Evolutionary conservation across 257 asterid species (phyloP), one percentile per base, ranked within the genome.

Genomic region (Solanum phureja): DNA sequence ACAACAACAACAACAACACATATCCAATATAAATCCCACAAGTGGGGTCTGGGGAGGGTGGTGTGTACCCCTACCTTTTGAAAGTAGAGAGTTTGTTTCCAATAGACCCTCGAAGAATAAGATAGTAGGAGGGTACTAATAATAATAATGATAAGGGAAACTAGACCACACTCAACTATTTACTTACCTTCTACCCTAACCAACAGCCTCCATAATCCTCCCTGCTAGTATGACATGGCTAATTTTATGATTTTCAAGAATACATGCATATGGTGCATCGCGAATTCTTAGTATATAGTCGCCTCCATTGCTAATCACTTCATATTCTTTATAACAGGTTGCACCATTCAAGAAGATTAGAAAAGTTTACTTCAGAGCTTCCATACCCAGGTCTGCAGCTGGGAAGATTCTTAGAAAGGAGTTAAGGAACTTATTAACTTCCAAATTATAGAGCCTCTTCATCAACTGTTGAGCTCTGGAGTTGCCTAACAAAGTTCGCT

Each of bases 301-400:
- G 24, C 42, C 42, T 85, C 40, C 31, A 42, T 49, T 38, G 40
- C 33, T 68, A 12, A 42, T 37, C 12, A 0, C 62, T 31, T 27
- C 40, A 21, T 11, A 10, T 77, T 87, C 19, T 37, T 42, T 13
- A 4, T 75, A 88, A 86, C 93, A 96, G 98, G 98, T 96, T 88
- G 93, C 98, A 73, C 96, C 98, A 31, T 93, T 95, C 91, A 96
- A 96, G 94, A 95, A 94, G 91, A 94, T 96, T 86, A 93, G 99
- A 71, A 93, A 91, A 90, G 94, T 96, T 35, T 89, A 86, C 76
- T 94, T 93, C 27, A 87, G 91, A 49, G 33, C 87, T 46, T 90
- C 93, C 14, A 89, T 95, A 74, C 98, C 98, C 3, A 91, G 94
- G 62, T 91, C 95, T 29, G 88, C 94, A 0, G 91, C 95, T 16